These are phyloP conservation scores for Phytophthora chlamydospora DNA, from an alignment of 352 stramenopile species.

Conservation along the genomic window DNA sequence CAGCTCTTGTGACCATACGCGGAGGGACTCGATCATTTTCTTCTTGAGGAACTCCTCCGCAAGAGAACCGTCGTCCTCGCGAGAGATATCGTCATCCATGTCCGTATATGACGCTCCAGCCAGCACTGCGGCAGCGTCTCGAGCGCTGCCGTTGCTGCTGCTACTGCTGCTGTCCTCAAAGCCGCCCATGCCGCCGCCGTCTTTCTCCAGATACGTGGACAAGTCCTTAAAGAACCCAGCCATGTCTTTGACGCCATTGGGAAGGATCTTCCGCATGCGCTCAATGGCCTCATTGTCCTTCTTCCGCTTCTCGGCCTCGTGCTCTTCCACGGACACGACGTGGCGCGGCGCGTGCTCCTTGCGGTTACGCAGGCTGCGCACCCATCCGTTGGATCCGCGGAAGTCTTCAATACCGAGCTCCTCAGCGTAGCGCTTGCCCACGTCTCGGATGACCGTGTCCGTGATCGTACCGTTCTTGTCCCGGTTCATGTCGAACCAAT, in stretches of 20 bases:
- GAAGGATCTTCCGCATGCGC: constrained; percentile 70
- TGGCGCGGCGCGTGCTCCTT: constrained; percentile 69
- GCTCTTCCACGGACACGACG: constrained; percentile 54
- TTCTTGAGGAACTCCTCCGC: constrained; percentile 73
- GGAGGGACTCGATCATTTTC: constrained; percentile 79
- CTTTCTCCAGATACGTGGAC: constrained; percentile 73
- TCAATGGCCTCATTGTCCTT: constrained; percentile 79
- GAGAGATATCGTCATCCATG: constrained; percentile 34
- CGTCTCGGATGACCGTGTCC: constrained; percentile 78
- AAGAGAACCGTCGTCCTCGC: constrained; percentile 42
- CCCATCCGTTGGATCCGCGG: constrained; percentile 80
- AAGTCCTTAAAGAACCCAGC: constrained; percentile 79
- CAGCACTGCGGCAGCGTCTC: constrained; percentile 24
- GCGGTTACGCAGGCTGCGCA: constrained; percentile 78
- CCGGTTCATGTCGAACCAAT: constrained; percentile 84
- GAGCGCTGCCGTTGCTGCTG: constrained; percentile 21
- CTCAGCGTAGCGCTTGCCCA: constrained; percentile 73
- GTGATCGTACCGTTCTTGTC: constrained; percentile 74
- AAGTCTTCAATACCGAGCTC: constrained; percentile 81
- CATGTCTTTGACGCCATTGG: constrained; percentile 77
- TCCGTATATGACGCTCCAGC: constrained; percentile 41
- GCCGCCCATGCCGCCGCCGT: constrained; percentile 31
- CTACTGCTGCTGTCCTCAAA: constrained; percentile 28
- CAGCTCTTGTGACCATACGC: constrained; percentile 74
- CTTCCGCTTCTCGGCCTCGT: constrained; percentile 65